Percentiles rank a stretch among this genome's conserved stretches.
Evolutionary conservation across 2,329 filamentous ascomycete genomes (phyloP).

Genomic region (Coleophoma crateriformis): DNA sequence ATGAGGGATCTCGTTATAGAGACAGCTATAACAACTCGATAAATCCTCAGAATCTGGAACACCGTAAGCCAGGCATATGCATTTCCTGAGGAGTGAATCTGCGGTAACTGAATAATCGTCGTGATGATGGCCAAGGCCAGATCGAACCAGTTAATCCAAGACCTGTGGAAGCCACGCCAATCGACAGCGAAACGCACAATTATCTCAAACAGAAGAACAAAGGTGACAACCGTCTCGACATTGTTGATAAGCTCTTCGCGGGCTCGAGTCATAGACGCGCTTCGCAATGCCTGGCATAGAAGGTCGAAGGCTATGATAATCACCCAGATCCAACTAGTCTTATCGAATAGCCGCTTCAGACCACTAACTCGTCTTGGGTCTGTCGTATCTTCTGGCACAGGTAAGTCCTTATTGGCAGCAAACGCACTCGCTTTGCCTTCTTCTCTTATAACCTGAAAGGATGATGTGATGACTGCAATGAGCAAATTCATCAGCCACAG

Average conservation of each 20-base stretch:
- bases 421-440: slow-evolving; percentile 94
- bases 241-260: slow-evolving; percentile 61
- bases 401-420: slow-evolving; percentile 54
- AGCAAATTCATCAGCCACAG: slow-evolving; percentile 93
- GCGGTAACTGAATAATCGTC: slow-evolving; percentile 77
- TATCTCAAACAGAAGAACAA: slow-evolving; percentile 78
- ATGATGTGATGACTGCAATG: slow-evolving; percentile 96
- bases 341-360: slow-evolving; percentile 70
- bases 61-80: slow-evolving; percentile 83
- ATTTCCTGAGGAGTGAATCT: slow-evolving; percentile 65
- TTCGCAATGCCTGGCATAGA: slow-evolving; percentile 73
- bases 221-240: slow-evolving; percentile 71
- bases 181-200: slow-evolving; percentile 70
- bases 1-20: slow-evolving; percentile 85
- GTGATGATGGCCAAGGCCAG: slow-evolving; percentile 76
- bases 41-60: slow-evolving; percentile 89
- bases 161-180: slow-evolving; percentile 74
- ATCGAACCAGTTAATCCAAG: slow-evolving; percentile 74
- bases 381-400: slow-evolving; percentile 23
- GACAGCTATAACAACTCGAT: slow-evolving; percentile 85
- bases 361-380: slow-evolving; percentile 35
- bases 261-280: slow-evolving; percentile 62
- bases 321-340: slow-evolving; percentile 74
- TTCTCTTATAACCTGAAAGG: slow-evolving; percentile 96
- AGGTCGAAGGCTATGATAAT: slow-evolving; percentile 73